Conservation (phyloP, 495 filamentous ascomycete species). For the Hyaloscypha hepaticicola region DNA sequence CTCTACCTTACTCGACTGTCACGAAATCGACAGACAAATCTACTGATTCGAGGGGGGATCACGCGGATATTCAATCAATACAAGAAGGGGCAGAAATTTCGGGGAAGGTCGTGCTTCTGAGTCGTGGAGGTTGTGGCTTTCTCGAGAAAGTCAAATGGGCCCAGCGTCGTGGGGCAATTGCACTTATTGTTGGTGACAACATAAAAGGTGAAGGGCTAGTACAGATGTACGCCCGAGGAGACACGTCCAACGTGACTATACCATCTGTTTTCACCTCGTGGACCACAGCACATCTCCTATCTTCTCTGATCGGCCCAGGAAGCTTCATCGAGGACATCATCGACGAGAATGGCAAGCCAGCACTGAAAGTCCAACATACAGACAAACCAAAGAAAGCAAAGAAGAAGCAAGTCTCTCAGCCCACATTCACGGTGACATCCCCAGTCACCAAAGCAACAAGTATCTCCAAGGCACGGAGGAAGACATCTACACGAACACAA, state of each 20-base stretch:
- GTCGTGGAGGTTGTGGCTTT: slow-evolving; percentile 93
- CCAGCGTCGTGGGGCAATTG: slow-evolving; percentile 82
- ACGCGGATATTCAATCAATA: slow-evolving; percentile 92
- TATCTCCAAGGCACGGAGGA: slow-evolving; percentile 18
- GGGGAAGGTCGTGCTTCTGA: slow-evolving; percentile 87
- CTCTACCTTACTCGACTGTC: slow-evolving; percentile 26
- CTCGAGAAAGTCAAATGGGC: slow-evolving; percentile 97
- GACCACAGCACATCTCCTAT: slow-evolving; percentile 91
- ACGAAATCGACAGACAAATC: slow-evolving; percentile 25
- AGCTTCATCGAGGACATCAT: slow-evolving; percentile 54
- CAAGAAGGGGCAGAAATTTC: slow-evolving; percentile 94
- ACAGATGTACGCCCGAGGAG: slow-evolving; percentile 94
- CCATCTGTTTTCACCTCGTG: slow-evolving; percentile 92
- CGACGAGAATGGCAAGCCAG: slow-evolving; percentile 51
- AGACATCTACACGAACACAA: slow-evolving; percentile 16
- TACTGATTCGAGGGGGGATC: slow-evolving; percentile 48
- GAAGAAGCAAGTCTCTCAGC: slow-evolving; percentile 36
- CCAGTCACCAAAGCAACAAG: slow-evolving; percentile 16
- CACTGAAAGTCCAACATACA: slow-evolving; percentile 47
- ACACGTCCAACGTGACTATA: slow-evolving; percentile 92
- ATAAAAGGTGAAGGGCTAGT: slow-evolving; percentile 81
- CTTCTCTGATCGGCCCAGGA: slow-evolving; percentile 78
- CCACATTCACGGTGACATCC: slow-evolving; percentile 25
- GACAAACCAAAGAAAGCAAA: slow-evolving; percentile 39
- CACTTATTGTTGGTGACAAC: slow-evolving; percentile 93